phyloP scores from a whole-genome alignment of 2,329 filamentous ascomycete genomes.

The Ophiostoma himal-ulmi region DNA sequence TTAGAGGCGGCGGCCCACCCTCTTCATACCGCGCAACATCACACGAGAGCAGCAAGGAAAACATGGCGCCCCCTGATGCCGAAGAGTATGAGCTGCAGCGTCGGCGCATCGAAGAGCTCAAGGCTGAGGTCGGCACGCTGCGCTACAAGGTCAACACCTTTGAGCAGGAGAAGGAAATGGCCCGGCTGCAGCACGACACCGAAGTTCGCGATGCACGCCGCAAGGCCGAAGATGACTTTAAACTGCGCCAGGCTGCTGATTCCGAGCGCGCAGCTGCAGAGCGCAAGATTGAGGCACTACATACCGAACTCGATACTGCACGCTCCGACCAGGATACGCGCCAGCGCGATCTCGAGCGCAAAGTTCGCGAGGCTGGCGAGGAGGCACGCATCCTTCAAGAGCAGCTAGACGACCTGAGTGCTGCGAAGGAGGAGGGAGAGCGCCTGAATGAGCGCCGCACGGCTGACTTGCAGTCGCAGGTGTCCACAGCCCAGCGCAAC shows the following conservation, averaged over 20 bases:
- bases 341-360: slow-evolving; percentile 61
- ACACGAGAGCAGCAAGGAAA: slow-evolving; percentile 55
- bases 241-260: slow-evolving; percentile 56
- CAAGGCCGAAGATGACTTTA: slow-evolving; percentile 80
- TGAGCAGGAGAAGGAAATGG: slow-evolving; percentile 81
- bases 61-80: slow-evolving; percentile 53
- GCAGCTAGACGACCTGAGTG: slow-evolving; percentile 67
- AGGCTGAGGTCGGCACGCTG: slow-evolving; percentile 81
- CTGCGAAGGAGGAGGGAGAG: slow-evolving; percentile 62
- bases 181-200: slow-evolving; percentile 70
- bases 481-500: slow-evolving; percentile 42
- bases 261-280: slow-evolving; percentile 46
- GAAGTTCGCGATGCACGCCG: slow-evolving; percentile 75
- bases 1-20: slow-evolving; percentile 17
- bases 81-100: slow-evolving; percentile 54
- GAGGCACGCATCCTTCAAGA: slow-evolving; percentile 70
- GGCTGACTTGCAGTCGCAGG: slow-evolving; percentile 49
- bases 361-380: slow-evolving; percentile 64
- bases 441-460: slow-evolving; percentile 52
- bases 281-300: slow-evolving; percentile 46
- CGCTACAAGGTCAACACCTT: slow-evolving; percentile 81
- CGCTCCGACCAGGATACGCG: slow-evolving; percentile 48
- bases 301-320: slow-evolving; percentile 47
- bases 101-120: slow-evolving; percentile 66
- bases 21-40: slow-evolving; percentile 42